These are phyloP conservation scores for Collybia mongolica DNA, from an alignment of 768 basidiomycete species.

Conservation along the genomic window DNA sequence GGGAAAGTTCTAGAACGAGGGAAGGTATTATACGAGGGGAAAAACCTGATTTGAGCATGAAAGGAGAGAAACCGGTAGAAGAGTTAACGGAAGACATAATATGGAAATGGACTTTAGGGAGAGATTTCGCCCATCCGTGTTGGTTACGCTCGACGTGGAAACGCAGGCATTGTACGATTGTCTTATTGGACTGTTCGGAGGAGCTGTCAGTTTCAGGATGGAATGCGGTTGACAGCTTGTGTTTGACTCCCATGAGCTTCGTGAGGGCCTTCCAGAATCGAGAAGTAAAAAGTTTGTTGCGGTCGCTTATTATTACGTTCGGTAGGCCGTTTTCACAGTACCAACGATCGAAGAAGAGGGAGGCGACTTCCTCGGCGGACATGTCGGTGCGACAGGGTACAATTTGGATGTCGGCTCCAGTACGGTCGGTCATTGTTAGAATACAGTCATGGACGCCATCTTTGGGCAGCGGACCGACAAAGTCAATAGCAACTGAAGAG, in stretches of 20 bases:
- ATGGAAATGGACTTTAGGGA: constrained; percentile 23
- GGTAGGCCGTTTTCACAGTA: constrained; percentile 29
- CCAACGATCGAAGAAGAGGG: constrained; percentile 17
- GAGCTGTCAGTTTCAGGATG: constrained; percentile 35
- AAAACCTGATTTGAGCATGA: constrained; percentile 8
- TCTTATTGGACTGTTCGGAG: constrained; percentile 17
- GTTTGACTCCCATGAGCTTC: not conserved
- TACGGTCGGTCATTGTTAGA: constrained; percentile 2
- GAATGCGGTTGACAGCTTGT: constrained; percentile 27
- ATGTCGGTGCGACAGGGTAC: too few species aligned
- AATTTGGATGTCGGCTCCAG: constrained; percentile 20
- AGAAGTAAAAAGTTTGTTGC: constrained; percentile 27
- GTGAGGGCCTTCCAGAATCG: constrained; percentile 25
- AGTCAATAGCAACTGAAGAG: not conserved
- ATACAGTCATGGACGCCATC: not conserved
- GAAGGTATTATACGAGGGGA: constrained; percentile 21
- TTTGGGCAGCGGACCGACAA: not conserved
- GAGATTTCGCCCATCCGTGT: constrained; percentile 21
- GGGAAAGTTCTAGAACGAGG: constrained; percentile 1
- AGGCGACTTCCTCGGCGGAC: constrained; percentile 17
- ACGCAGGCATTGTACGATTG: too few species aligned
- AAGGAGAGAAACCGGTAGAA: constrained; percentile 17
- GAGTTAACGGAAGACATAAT: constrained; percentile 16
- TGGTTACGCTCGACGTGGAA: constrained; percentile 25
- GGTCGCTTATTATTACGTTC: constrained; percentile 6